Conservation (phyloP, 1,139 yeast genomes). For the Pneumocystis sp. region DNA sequence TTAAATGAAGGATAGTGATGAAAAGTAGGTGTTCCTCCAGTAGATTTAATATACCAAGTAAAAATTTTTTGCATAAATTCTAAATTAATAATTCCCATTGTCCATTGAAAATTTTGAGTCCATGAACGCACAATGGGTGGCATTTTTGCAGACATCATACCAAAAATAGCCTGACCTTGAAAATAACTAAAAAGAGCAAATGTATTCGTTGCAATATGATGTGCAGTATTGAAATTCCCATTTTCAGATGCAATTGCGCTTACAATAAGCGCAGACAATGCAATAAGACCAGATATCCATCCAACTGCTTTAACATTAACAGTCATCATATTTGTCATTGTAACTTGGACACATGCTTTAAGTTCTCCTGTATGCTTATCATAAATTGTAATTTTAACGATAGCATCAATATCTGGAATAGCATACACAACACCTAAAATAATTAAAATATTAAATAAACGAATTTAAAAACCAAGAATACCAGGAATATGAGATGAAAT, state of each 20-base stretch:
- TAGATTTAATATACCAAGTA: conserved; percentile 91
- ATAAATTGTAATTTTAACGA: conserved; percentile 60
- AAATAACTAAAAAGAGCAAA: conserved; percentile 84
- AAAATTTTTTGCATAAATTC: conserved; percentile 76
- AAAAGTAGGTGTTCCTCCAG: conserved; percentile 73
- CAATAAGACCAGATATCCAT: conserved; percentile 91
- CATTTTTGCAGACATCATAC: conserved; percentile 92
- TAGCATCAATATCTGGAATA: conserved; percentile 87
- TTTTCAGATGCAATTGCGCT: conserved; percentile 76
- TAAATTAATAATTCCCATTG: conserved; percentile 73
- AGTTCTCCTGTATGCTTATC: conserved; percentile 28
- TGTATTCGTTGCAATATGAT: conserved; percentile 91
- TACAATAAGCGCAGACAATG: conserved; percentile 73
- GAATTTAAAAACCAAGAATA: neutral
- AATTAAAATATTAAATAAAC: neutral
- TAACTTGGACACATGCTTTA: conserved; percentile 87
- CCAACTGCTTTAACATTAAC: conserved; percentile 90
- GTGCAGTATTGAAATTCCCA: conserved; percentile 87
- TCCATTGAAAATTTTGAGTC: conserved; percentile 96
- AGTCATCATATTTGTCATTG: conserved; percentile 74
- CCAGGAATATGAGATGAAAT: conserved; percentile 51
- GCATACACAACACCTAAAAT: conserved; percentile 50
- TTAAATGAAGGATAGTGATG: conserved; percentile 16
- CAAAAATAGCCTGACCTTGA: conserved; percentile 81
- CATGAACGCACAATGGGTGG: conserved; percentile 98